Evolutionary conservation across 2,329 filamentous ascomycete species (phyloP).

Genomic region (Clarireedia paspali): DNA sequence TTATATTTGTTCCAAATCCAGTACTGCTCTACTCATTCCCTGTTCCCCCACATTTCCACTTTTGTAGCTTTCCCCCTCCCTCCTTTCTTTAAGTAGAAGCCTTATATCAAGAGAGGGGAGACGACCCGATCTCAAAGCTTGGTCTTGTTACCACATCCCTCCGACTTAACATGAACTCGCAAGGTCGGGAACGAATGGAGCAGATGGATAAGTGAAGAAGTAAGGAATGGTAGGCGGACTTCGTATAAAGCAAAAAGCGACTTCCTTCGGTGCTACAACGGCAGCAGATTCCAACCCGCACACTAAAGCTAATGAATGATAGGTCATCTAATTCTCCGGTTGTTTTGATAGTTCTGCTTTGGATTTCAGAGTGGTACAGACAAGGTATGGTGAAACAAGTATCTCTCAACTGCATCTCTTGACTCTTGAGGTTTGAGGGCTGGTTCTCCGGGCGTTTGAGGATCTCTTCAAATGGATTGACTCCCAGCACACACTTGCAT

Average conservation of each 20-base stretch:
- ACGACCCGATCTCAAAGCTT: not conserved
- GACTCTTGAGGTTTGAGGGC: not conserved
- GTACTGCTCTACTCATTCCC: not conserved
- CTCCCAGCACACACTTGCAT: no score
- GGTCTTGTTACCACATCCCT: no score
- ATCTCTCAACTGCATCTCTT: not conserved
- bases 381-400: conserved; percentile 7
- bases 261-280: not conserved
- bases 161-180: no score
- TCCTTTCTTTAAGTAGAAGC: not conserved
- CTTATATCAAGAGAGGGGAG: not conserved
- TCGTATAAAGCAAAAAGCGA: not conserved
- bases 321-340: conserved; percentile 2
- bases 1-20: conserved; percentile 4
- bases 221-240: not conserved
- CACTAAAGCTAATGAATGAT: not conserved
- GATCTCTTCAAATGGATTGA: no score
- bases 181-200: no score
- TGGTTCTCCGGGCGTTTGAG: no score
- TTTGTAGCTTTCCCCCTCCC: not conserved
- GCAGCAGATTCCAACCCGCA: not conserved
- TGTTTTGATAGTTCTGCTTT: not conserved
- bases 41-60: conserved; percentile 6
- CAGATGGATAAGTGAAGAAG: not conserved
- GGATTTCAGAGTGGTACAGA: not conserved